Conservation (phyloP, 495 filamentous ascomycete species). For the Platismatia glauca region DNA sequence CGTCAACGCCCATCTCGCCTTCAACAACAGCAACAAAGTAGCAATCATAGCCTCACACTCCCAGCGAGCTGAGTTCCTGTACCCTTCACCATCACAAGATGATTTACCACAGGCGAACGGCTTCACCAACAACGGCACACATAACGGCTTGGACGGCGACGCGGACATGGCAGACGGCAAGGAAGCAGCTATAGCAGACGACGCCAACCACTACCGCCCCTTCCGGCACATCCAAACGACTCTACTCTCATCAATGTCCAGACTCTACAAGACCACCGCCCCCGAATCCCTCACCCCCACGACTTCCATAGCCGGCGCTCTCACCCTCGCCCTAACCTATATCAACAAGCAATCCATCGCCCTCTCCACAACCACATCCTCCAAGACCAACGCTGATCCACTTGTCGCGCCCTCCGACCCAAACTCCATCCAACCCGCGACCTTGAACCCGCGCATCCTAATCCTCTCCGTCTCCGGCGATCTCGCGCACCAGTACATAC, state of each 20-base stretch:
- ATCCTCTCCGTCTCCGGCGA: constrained; percentile 76
- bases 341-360: constrained; percentile 56
- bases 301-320: constrained; percentile 80
- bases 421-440: constrained; percentile 32
- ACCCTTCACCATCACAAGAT: constrained; percentile 45
- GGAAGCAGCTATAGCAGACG: constrained; percentile 23
- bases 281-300: constrained; percentile 55
- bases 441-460: constrained; percentile 75
- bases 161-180: constrained; percentile 38
- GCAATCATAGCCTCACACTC: constrained; percentile 86
- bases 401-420: constrained; percentile 35
- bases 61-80: constrained; percentile 78
- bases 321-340: constrained; percentile 81
- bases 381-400: constrained; percentile 25
- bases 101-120: constrained; percentile 16
- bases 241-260: constrained; percentile 59
- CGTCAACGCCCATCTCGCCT: constrained; percentile 89
- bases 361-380: constrained; percentile 25
- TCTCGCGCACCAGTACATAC: constrained; percentile 85
- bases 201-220: constrained; percentile 82
- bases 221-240: constrained; percentile 77
- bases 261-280: constrained; percentile 58
- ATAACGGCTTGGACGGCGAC: constrained; percentile 26
- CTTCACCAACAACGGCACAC: constrained; percentile 22
- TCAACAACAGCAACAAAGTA: constrained; percentile 85